Conservation (phyloP, 805 yeast genomes). For the Metschnikowia lunata region DNA sequence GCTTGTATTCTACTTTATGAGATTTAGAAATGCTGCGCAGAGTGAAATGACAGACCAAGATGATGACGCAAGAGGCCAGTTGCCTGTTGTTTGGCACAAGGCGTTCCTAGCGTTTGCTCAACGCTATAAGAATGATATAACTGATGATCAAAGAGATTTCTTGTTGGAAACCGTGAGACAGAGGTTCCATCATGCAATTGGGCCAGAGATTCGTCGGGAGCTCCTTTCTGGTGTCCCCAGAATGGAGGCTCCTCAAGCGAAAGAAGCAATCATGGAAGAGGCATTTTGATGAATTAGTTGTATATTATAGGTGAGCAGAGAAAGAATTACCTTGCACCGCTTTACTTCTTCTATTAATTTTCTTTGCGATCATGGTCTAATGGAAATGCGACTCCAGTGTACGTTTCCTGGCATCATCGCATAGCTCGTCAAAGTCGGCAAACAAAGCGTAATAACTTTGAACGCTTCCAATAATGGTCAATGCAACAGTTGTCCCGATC, state of each 20-base stretch:
- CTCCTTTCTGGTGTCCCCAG: conserved; percentile 80
- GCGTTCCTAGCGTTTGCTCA: conserved; percentile 93
- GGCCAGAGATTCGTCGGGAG: conserved; percentile 94
- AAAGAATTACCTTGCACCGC: not conserved
- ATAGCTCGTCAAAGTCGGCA: conserved; percentile 35
- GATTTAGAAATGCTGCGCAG: conserved; percentile 66
- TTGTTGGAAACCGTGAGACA: conserved; percentile 85
- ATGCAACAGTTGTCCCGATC: conserved; percentile 42
- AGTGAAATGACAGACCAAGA: conserved; percentile 33
- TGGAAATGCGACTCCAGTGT: conserved; percentile 18
- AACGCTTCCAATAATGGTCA: conserved; percentile 17
- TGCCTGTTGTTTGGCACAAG: conserved; percentile 98
- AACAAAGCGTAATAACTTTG: conserved; percentile 39
- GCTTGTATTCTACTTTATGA: conserved; percentile 88
- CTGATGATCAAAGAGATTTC: conserved; percentile 97
- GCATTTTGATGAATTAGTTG: conserved; percentile 22
- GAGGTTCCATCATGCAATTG: conserved; percentile 81
- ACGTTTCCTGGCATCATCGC: conserved; percentile 37
- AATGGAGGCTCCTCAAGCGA: conserved; percentile 36
- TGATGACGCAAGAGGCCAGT: conserved; percentile 45
- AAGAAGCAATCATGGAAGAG: conserved; percentile 37
- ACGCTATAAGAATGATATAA: conserved; percentile 92
- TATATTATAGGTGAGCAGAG: not conserved
- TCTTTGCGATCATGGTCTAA: no score
- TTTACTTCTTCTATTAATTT: no score